A percentile compares a stretch with the other conserved stretches of the same genome.
phyloP scores from a whole-genome alignment of 805 yeast genomes.

The Myxozyma kluyveri region DNA sequence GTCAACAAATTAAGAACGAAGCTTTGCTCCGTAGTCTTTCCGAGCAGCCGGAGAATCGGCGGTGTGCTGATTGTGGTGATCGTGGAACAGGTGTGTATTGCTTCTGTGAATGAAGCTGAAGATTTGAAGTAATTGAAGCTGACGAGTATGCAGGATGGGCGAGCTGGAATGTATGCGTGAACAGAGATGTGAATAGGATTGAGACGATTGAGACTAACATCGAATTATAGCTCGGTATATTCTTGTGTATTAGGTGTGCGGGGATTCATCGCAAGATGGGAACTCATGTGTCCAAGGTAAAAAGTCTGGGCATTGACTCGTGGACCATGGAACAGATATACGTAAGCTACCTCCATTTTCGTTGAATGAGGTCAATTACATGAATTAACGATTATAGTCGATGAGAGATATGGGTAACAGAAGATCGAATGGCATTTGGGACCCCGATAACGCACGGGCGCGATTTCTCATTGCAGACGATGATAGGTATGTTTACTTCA shows the following conservation, averaged over 20 bases:
- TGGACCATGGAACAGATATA: slow-evolving; percentile 64
- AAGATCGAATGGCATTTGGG: slow-evolving; percentile 61
- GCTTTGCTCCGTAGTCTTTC: slow-evolving; percentile 57
- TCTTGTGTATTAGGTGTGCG: slow-evolving; percentile 83
- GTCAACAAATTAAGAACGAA: slow-evolving; percentile 47
- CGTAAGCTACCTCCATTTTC: slow-evolving; percentile 24
- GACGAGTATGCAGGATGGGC: slow-evolving; percentile 36
- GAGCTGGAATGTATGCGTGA: slow-evolving; percentile 35
- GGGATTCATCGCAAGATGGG: slow-evolving; percentile 70
- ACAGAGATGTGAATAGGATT: no score
- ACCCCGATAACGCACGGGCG: slow-evolving; percentile 62
- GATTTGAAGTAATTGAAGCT: slow-evolving; percentile 3
- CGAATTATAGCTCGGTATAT: slow-evolving; percentile 51
- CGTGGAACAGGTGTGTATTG: slow-evolving; percentile 53
- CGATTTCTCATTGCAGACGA: slow-evolving; percentile 61
- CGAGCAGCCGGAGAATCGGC: slow-evolving; percentile 60
- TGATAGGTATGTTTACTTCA: slow-evolving; percentile 31
- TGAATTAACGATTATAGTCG: slow-evolving; percentile 25
- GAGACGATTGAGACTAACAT: neutral
- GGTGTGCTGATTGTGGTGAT: slow-evolving; percentile 76
- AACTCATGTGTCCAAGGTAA: slow-evolving; percentile 58
- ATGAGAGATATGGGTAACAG: slow-evolving; percentile 55
- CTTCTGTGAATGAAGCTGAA: neutral
- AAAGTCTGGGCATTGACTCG: slow-evolving; percentile 67
- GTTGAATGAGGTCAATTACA: no score